Conservation (phyloP, 2,329 filamentous ascomycete genomes). For the Colletotrichum chrysophilum region DNA sequence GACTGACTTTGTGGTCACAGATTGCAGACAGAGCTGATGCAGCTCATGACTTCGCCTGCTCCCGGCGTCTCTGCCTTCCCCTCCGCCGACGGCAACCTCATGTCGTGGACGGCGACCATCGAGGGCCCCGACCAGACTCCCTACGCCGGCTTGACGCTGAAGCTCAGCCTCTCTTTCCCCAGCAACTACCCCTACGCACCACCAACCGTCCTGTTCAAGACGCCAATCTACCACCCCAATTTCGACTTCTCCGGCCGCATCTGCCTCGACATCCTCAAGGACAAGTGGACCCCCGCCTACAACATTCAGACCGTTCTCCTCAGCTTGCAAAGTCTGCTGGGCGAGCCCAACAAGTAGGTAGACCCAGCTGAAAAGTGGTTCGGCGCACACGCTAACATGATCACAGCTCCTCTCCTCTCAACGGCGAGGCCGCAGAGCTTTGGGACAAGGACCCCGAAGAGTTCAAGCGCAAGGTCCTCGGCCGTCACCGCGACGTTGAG, state of each 20-base stretch:
- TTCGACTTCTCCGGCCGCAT: slow-evolving; percentile 97
- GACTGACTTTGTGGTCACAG: slow-evolving; percentile 49
- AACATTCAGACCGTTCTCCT: slow-evolving; percentile 93
- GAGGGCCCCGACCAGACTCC: slow-evolving; percentile 89
- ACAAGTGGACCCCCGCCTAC: slow-evolving; percentile 98
- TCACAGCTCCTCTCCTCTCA: slow-evolving; percentile 84
- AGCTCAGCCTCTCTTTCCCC: slow-evolving; percentile 90
- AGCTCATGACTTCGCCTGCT: slow-evolving; percentile 94
- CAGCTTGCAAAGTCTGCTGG: slow-evolving; percentile 92
- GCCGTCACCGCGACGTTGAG: slow-evolving; percentile 67
- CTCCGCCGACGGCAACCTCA: slow-evolving; percentile 85
- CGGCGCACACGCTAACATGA: slow-evolving; percentile 21
- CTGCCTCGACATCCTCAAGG: slow-evolving; percentile 97
- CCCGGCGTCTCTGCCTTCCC: slow-evolving; percentile 96
- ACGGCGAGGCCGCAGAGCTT: slow-evolving; percentile 93
- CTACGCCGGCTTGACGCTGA: slow-evolving; percentile 87
- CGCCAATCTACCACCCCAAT: slow-evolving; percentile 98
- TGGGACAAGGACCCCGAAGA: slow-evolving; percentile 90
- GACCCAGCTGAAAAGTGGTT: neutral
- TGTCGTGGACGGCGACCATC: slow-evolving; percentile 94
- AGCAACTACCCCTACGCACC: slow-evolving; percentile 91
- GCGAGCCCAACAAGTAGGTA: slow-evolving; percentile 96
- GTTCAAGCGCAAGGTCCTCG: slow-evolving; percentile 79
- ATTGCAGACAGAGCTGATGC: slow-evolving; percentile 96
- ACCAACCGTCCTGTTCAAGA: slow-evolving; percentile 94